phyloP scores from a whole-genome alignment of 495 filamentous ascomycete species.

The Trichoderma erinaceum region DNA sequence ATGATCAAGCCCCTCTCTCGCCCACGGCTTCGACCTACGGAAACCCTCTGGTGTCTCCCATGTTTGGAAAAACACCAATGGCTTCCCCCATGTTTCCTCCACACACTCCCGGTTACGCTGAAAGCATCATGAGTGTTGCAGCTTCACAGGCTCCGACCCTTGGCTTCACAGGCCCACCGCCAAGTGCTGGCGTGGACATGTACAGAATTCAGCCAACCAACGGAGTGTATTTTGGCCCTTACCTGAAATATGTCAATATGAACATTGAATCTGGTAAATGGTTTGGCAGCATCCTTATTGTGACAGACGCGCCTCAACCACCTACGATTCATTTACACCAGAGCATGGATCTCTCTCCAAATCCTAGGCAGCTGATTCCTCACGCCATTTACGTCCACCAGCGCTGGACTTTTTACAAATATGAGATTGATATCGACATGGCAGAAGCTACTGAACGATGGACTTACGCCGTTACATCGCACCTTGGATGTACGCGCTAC shows the following conservation, averaged over 20 bases:
- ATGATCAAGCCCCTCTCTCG: constrained; percentile 71
- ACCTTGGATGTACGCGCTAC: constrained; percentile 92
- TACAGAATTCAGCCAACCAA: constrained; percentile 92
- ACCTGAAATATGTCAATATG: constrained; percentile 95
- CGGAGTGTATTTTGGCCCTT: constrained; percentile 97
- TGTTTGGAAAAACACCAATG: constrained; percentile 66
- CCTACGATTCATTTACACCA: constrained; percentile 96
- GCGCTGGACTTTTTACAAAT: constrained; percentile 92
- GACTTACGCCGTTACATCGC: constrained; percentile 97
- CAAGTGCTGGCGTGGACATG: constrained; percentile 77
- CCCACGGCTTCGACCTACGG: constrained; percentile 73
- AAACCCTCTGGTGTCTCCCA: constrained; percentile 68
- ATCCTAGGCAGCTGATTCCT: constrained; percentile 82
- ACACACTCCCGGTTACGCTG: constrained; percentile 63
- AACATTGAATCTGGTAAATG: constrained; percentile 86
- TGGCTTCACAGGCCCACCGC: constrained; percentile 79
- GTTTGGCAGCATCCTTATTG: constrained; percentile 68
- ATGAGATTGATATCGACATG: constrained; percentile 90
- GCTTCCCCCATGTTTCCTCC: constrained; percentile 71
- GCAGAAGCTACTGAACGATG: constrained; percentile 80
- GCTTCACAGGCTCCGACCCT: constrained; percentile 58
- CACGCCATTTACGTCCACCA: constrained; percentile 83
- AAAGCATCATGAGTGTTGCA: constrained; percentile 72
- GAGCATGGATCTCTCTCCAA: constrained; percentile 83
- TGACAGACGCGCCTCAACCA: constrained; percentile 87